Base-by-base conservation (phyloP, 2,329 filamentous ascomycete species). In the Neofusicoccum umdonicola region DNA sequence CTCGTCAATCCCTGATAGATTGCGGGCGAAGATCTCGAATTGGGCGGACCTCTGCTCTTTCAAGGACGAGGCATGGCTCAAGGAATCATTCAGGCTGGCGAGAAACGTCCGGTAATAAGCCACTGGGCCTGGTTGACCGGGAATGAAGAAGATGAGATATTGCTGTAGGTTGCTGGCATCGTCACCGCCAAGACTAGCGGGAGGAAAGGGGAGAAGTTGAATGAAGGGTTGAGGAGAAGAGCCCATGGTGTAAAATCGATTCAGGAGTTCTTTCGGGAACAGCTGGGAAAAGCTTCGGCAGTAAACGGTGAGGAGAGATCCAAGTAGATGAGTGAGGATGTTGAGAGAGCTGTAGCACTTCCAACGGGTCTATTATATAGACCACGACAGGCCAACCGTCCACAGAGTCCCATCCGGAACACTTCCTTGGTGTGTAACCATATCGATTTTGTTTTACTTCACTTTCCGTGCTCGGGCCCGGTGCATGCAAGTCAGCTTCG, bases 71-170 rank as follows among this genome's bases (percentile, higher is more conserved):
- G 42, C 8, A 2, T 8, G 6, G 8, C 22, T 22, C 7, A 62
- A 34, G 11, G 86, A 76, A 0, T 76, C 72, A 48, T 86, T 81
- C 1, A 93, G 77, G 13, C 82, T 79, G 0, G 79, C 79, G 12
- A 93, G 80, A 74, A 92, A 93, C 37, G 84, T 81, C 63, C 78
- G 79, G 76, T 94, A 94, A 81, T 91, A 94, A 63, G 84, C 85
- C 57, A 92, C 84, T n/a, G 92, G 81, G 3, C 91, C 91, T 3
- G 91, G 91, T 68, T 94, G 94, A 15, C 91, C 91, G 34, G 89
- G 85, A 35, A 93, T 82, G 76, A 91, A 89, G 79, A 87, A 92
- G 68, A 93, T 78, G 54, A 93, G 83, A 66, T 79, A 77, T 22
- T 50, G 12, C 19, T 39, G 51, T n/a, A 15, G 27, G 6, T 34